A percentile compares a stretch with the other conserved stretches of the same genome.
Conservation (phyloP, 2,329 filamentous ascomycete genomes). For the Sarocladium oryzae region DNA sequence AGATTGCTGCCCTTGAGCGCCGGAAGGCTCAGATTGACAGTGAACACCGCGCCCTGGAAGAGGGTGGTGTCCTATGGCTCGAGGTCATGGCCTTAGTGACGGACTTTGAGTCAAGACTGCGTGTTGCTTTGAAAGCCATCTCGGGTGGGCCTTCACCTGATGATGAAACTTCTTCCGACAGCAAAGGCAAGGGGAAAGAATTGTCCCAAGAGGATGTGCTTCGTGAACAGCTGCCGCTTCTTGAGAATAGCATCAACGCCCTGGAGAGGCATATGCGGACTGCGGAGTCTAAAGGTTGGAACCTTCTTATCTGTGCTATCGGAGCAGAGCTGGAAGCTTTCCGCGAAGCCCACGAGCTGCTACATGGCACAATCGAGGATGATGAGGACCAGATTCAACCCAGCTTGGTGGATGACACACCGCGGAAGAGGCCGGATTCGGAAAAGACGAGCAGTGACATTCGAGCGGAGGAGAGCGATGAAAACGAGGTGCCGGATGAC, state of each 20-base stretch:
- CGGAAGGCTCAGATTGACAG: slow-evolving; percentile 50
- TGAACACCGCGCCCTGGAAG: slow-evolving; percentile 59
- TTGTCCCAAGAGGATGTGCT: slow-evolving; percentile 32
- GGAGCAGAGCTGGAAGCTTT: slow-evolving; percentile 68
- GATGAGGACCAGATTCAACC: slow-evolving; percentile 11
- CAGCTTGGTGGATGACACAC: slow-evolving; percentile 5
- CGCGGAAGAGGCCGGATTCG: slow-evolving; percentile 12
- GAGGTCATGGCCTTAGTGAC: slow-evolving; percentile 52
- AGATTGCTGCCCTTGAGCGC: slow-evolving; percentile 48
- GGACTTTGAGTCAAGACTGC: slow-evolving; percentile 58
- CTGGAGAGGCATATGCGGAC: slow-evolving; percentile 47
- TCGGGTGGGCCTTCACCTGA: slow-evolving; percentile 12
- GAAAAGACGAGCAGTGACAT: background rate
- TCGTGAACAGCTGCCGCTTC: slow-evolving; percentile 43
- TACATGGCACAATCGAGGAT: slow-evolving; percentile 26
- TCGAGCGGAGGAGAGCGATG: slow-evolving; percentile 26
- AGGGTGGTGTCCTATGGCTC: slow-evolving; percentile 62
- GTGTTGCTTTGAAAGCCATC: slow-evolving; percentile 41
- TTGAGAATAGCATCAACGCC: slow-evolving; percentile 48
- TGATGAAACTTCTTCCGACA: slow-evolving; percentile 5
- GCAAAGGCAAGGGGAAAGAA: slow-evolving; percentile 24
- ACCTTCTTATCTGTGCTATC: slow-evolving; percentile 66
- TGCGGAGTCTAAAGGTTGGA: slow-evolving; percentile 62
- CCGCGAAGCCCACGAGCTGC: slow-evolving; percentile 49
- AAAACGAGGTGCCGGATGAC: slow-evolving; percentile 38